Base-by-base conservation (phyloP, 2,329 filamentous ascomycete genomes). In the Colletotrichum tanaceti region DNA sequence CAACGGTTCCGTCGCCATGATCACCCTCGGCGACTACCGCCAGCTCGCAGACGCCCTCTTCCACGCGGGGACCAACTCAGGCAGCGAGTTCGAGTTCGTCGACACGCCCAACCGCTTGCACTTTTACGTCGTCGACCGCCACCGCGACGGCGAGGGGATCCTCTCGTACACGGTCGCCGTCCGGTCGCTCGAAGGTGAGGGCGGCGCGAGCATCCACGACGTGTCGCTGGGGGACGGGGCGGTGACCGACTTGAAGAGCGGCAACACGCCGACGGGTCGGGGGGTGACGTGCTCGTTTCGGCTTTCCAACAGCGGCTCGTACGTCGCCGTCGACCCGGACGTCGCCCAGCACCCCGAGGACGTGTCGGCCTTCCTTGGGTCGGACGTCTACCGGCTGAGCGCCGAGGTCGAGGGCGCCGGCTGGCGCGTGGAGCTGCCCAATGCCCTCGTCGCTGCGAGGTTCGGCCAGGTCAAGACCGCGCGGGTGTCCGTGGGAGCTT, bases 31-130 rank as follows among this genome's bases (percentile, higher is more conserved):
- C 20, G 85, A 87, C 73, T 87, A 86, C 72, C 79, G 85, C 6
- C 85, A 87, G 71, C 75, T 87, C 0, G 80, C 82, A 1, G 85
- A 87, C 68, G 85, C 85, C 2, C 76, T 87, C 18, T 87, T 87
- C 78, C 84, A 87, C 71, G 84, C 84, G 0, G 85, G 85, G 13
- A 85, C 84, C 0, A 76, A 82, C 20, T 85, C 83, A 0, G 84
- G 84, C 5, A 85, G 83, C 38, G 71, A 84, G 72, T 86, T 76
- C 63, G 85, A 87, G 74, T 79, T 81, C 71, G 73, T 81, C 7
- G 85, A 87, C 70, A 74, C 77, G 71, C 74, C 79, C 3, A 87
- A 87, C 63, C 72, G 78, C 2, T 71, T 87, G 55, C 84, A 86
- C 68, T 80, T 87, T 24, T 87, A 87, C 72, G 76, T 87, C 16